Percentiles rank a stretch among this genome's conserved stretches.
These are phyloP conservation scores for Phlegmacium glaucopus DNA, from an alignment of 768 basidiomycete genomes.

Conservation along the genomic window DNA sequence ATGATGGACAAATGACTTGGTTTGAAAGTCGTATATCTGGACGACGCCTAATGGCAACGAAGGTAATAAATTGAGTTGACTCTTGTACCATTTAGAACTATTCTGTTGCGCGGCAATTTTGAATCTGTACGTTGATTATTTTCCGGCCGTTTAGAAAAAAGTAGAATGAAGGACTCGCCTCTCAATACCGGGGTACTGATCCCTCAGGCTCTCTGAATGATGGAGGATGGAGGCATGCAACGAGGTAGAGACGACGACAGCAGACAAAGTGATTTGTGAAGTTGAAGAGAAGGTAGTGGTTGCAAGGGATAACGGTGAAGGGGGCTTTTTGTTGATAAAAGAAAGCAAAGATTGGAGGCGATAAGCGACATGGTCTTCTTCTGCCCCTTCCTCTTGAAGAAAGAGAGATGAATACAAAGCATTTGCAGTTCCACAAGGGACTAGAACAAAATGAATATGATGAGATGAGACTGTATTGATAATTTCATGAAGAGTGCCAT, in stretches of 20 bases:
- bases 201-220: constrained; percentile 75
- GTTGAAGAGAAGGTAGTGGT: constrained; percentile 41
- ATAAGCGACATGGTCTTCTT: constrained; percentile 30
- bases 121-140: constrained; percentile 49
- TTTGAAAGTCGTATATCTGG: constrained; percentile 57
- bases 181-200: constrained; percentile 70
- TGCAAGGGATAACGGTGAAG: constrained; percentile 50
- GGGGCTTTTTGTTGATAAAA: constrained; percentile 36
- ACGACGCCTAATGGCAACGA: constrained; percentile 36
- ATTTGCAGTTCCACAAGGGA: constrained; percentile 91
- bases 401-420: constrained; percentile 83
- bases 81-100: constrained; percentile 66
- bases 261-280: constrained; percentile 38
- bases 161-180: constrained; percentile 17
- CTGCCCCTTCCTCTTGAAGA: constrained; percentile 29
- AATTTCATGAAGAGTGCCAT: constrained; percentile 91
- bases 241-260: constrained; percentile 85
- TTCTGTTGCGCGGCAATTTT: constrained; percentile 81
- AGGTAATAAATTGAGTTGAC: constrained; percentile 55
- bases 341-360: constrained; percentile 55
- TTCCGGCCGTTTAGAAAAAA: neutral
- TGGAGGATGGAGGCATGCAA: constrained; percentile 84
- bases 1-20: constrained; percentile 43
- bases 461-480: constrained; percentile 43
- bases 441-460: constrained; percentile 42